Evolutionary conservation across 257 asterid species (phyloP).

Genomic region (Fraxinus pennsylvanica): DNA sequence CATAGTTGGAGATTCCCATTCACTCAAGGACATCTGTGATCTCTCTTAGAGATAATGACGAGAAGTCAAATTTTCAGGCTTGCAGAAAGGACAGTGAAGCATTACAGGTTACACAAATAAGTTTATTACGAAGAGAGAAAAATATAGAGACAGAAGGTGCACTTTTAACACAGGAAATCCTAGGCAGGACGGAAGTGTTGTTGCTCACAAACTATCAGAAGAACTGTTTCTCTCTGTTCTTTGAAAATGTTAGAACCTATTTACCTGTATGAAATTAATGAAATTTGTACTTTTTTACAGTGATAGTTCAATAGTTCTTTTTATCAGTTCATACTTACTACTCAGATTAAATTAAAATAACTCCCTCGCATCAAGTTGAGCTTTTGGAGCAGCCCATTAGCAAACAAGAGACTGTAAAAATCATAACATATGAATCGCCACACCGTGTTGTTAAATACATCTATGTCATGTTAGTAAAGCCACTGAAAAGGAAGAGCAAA

Average conservation of each 20-base stretch:
- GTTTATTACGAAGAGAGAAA: background rate
- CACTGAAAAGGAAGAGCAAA: background rate
- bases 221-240: background rate
- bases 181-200: background rate
- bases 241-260: background rate
- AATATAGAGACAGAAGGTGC: background rate
- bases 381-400: background rate
- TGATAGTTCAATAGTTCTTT: background rate
- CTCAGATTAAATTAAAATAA: background rate
- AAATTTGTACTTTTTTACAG: background rate
- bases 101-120: background rate
- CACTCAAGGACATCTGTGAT: background rate
- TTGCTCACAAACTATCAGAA: background rate
- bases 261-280: background rate
- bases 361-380: background rate
- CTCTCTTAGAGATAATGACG: background rate
- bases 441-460: background rate
- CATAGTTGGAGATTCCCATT: background rate
- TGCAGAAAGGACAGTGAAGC: background rate
- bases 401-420: background rate
- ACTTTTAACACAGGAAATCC: background rate
- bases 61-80: background rate
- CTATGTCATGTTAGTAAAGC: background rate
- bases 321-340: background rate
- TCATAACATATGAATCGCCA: background rate